A percentile compares a stretch with the other conserved stretches of the same genome.
These are phyloP conservation scores for Elsinoe arachidis DNA, from an alignment of 2,329 filamentous ascomycete genomes.

Conservation along the genomic window DNA sequence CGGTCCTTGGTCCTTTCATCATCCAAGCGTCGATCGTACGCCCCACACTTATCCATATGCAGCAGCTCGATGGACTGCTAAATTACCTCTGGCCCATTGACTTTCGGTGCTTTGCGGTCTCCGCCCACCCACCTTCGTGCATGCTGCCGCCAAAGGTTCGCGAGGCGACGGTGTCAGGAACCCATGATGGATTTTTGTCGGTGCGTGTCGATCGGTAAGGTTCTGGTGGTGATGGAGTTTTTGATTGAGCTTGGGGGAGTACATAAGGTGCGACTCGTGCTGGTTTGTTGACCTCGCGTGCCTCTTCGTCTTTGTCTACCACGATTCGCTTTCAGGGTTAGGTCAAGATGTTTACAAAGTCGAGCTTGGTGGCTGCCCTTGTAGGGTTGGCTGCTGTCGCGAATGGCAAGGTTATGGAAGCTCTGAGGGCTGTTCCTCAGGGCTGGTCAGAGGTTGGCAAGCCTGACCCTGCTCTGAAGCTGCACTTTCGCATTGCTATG, in stretches of 20 bases:
- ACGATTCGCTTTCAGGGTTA: background rate
- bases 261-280: background rate
- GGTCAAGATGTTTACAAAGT: conserved; percentile 1
- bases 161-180: conserved; percentile 2
- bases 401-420: conserved; percentile 19
- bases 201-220: background rate
- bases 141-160: background rate
- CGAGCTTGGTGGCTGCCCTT: conserved; percentile 9
- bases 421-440: conserved; percentile 16
- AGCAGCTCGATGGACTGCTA: background rate
- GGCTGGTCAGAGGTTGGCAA: conserved; percentile 18
- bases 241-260: background rate
- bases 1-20: background rate
- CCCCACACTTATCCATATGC: conserved; percentile 7
- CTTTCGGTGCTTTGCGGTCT: background rate
- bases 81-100: background rate
- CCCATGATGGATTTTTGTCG: background rate
- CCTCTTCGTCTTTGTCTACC: background rate
- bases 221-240: background rate
- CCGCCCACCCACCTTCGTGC: background rate
- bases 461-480: conserved; percentile 15
- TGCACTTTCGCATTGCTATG: conserved; percentile 20
- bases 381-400: conserved; percentile 14
- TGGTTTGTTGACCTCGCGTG: background rate
- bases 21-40: background rate